Evolutionary conservation across 352 stramenopile species (phyloP).

Genomic region (Globisporangium rhizosaccharum): DNA sequence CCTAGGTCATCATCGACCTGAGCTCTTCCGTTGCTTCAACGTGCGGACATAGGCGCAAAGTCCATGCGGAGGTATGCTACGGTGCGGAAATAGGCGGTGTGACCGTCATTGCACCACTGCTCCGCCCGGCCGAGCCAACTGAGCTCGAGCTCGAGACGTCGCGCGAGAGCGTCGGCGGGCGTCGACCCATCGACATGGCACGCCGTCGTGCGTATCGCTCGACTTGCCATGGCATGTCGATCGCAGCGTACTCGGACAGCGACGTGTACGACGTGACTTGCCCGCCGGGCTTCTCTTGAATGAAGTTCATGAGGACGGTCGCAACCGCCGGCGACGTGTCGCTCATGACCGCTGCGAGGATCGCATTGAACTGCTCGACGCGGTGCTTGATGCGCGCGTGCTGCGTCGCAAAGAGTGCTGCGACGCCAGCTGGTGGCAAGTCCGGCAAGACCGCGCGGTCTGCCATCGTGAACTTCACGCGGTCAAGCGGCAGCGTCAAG

Average conservation of each 20-base stretch:
- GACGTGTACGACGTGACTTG: slow-evolving; percentile 59
- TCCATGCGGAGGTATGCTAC: no score
- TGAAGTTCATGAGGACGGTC: slow-evolving; percentile 66
- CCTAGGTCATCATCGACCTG: no score
- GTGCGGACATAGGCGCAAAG: no score
- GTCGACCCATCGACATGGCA: slow-evolving; percentile 57
- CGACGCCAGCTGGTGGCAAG: slow-evolving; percentile 49
- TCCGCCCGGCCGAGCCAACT: background rate
- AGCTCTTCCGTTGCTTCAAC: no score
- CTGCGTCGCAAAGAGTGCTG: slow-evolving; percentile 55
- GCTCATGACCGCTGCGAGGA: slow-evolving; percentile 62
- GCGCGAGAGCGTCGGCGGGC: slow-evolving; percentile 19
- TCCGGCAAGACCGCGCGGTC: slow-evolving; percentile 46
- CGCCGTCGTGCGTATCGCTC: slow-evolving; percentile 56
- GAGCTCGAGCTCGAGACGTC: slow-evolving; percentile 17
- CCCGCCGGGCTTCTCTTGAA: slow-evolving; percentile 65
- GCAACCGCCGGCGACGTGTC: slow-evolving; percentile 53
- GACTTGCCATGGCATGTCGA: slow-evolving; percentile 63
- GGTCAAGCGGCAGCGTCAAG: slow-evolving; percentile 38
- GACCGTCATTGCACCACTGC: slow-evolving; percentile 10
- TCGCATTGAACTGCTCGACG: slow-evolving; percentile 65
- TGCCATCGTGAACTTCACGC: slow-evolving; percentile 45
- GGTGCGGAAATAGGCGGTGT: no score
- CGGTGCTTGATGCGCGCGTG: slow-evolving; percentile 55
- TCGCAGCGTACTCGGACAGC: slow-evolving; percentile 64